Evolutionary conservation across 352 stramenopile species (phyloP).

Genomic region (Phytophthora hibernalis): DNA sequence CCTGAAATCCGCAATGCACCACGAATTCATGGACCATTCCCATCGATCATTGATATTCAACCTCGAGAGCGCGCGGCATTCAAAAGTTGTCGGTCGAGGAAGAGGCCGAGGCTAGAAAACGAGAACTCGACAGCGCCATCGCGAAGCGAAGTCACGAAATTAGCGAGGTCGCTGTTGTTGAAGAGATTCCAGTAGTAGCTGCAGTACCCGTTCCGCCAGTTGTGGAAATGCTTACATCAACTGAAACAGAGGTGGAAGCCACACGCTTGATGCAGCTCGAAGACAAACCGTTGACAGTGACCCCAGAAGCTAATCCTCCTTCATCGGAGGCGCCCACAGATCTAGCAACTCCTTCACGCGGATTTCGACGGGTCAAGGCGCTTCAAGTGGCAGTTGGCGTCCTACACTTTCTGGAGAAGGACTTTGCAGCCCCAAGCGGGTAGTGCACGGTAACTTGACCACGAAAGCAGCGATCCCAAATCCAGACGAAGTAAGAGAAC

Average conservation of each 20-base stretch:
- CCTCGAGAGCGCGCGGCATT: slow-evolving; percentile 63
- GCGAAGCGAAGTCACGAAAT: slow-evolving; percentile 67
- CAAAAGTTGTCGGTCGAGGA: slow-evolving; percentile 88
- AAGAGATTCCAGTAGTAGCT: slow-evolving; percentile 2
- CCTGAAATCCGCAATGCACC: slow-evolving; percentile 35
- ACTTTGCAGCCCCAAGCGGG: slow-evolving; percentile 60
- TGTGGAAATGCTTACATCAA: slow-evolving; percentile 1
- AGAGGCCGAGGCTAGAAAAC: slow-evolving; percentile 63
- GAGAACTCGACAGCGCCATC: slow-evolving; percentile 71
- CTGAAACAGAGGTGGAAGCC: slow-evolving; percentile 4
- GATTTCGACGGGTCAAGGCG: slow-evolving; percentile 57
- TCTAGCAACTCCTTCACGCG: slow-evolving; percentile 4
- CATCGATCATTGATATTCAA: slow-evolving; percentile 51
- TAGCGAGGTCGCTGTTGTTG: slow-evolving; percentile 15
- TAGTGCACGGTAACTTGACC: slow-evolving; percentile 8
- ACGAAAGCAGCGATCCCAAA: background rate
- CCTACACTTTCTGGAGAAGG: slow-evolving; percentile 72
- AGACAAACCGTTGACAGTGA: slow-evolving; percentile 14
- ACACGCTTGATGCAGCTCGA: slow-evolving; percentile 21
- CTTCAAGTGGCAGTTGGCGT: slow-evolving; percentile 70
- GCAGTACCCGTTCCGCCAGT: background rate
- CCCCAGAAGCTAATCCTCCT: background rate
- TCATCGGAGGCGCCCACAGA: background rate
- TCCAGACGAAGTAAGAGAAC: background rate
- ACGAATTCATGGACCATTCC: slow-evolving; percentile 68